Base-by-base conservation (phyloP, 106 monocot species). In the Dactylorhiza incarnata region DNA sequence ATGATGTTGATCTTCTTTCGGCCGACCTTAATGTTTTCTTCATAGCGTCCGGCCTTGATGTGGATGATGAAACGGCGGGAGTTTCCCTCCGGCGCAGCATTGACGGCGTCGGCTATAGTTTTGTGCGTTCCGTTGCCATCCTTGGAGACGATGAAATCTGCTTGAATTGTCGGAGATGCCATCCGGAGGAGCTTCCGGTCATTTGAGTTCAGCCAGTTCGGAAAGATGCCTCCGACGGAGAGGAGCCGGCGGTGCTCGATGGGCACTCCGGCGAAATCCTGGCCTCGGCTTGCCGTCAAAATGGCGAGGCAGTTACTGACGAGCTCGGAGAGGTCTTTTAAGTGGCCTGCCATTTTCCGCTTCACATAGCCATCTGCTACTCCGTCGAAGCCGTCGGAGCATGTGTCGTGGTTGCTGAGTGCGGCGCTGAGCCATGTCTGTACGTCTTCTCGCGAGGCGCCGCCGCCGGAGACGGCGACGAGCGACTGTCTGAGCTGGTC, bases 381-480 rank as follows among this genome's bases (percentile, higher is more conserved):
- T 46, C 77, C 89, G 7, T 86, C 73, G 7, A 97, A 68, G 6
- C 93, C 89, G n/a, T 97, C 93, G n/a, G 77, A 49, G 79, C 93
- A 97, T 16, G 96, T 97, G 75, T 97, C 96, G 77, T 97, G 96
- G 78, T 91, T 97, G 11, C 91, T 97, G 22, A 97, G 78, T 9
- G 95, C 92, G n/a, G 84, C 92, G 78, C 90, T 90, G 48, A 95
- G 90, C 95, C 95, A 95, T 7, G 92, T 95, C 72, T 87, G 59
- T 73, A 93, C 93, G 74, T 93, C 96, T 46, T 89, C 93, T 49
- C 78, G 43, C 68, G 85, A 13, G 5, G 54, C 8, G 71, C 54
- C 22, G 19, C 53, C 13, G 67, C 17, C 17, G 52, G 78, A 49
- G 58, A 88, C 79, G 66, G 73, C 80, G 16, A 52, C 43, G 26